Conservation (phyloP, 148 eudicot genomes). For the Chenopodium suecicum region DNA sequence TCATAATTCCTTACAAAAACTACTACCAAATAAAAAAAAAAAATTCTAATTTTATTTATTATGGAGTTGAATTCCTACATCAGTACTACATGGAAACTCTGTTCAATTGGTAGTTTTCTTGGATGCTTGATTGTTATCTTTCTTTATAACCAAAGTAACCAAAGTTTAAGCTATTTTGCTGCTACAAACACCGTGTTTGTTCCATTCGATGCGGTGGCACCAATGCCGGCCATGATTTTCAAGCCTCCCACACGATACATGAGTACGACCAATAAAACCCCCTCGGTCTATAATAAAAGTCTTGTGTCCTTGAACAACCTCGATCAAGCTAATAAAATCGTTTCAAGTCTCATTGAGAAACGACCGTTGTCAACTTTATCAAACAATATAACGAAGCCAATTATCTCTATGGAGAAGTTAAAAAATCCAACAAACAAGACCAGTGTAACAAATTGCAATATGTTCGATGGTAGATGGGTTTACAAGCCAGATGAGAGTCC, state of each 20-base stretch:
- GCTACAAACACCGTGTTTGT: neutral
- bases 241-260: no score
- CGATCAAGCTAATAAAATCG: no score
- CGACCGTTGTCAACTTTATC: neutral
- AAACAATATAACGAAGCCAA: no score
- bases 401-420: no score
- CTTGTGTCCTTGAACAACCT: no score
- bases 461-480: neutral
- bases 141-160: slow-evolving; percentile 17
- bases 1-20: no score
- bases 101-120: neutral
- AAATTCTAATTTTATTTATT: neutral
- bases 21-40: no score
- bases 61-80: slow-evolving; percentile 19
- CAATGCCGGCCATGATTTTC: no score
- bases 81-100: slow-evolving; percentile 15
- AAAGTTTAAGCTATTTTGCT: neutral
- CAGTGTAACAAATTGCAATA: neutral
- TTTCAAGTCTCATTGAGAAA: no score
- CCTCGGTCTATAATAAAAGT: no score
- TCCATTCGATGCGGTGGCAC: neutral
- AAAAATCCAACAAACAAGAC: neutral
- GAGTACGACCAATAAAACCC: no score
- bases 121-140: slow-evolving; percentile 20
- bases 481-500: neutral